phyloP scores from a whole-genome alignment of 164 flowering plant species.

The Liriodendron chinense region DNA sequence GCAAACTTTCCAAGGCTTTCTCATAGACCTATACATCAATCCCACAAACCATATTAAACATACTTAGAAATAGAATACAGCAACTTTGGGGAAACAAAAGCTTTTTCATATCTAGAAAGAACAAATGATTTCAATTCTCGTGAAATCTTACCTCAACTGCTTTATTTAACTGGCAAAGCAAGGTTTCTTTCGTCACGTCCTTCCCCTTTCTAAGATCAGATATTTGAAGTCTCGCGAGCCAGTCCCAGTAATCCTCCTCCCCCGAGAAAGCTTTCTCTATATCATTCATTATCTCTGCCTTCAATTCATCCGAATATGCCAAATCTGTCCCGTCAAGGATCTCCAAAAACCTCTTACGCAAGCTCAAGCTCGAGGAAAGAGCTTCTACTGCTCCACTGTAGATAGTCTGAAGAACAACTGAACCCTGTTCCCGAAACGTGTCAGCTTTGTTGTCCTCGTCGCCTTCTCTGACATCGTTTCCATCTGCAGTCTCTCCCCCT shows the following conservation, averaged over 20 bases:
- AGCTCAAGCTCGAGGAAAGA: conserved; percentile 59
- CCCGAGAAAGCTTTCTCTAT: conserved; percentile 78
- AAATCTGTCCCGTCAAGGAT: conserved; percentile 56
- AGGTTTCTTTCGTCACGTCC: conserved; percentile 16
- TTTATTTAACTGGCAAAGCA: conserved; percentile 31
- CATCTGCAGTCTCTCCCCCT: conserved; percentile 23
- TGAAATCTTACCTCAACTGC: conserved; percentile 53
- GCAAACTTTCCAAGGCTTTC: conserved; percentile 54
- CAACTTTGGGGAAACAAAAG: not conserved
- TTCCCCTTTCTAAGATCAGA: conserved; percentile 14
- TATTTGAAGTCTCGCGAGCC: conserved; percentile 71
- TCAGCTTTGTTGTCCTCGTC: conserved; percentile 40
- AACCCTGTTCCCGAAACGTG: conserved; percentile 54
- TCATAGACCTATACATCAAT: conserved; percentile 61
- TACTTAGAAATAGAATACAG: not conserved
- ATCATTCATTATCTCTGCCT: conserved; percentile 48
- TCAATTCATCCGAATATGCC: conserved; percentile 61
- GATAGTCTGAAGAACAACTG: conserved; percentile 47
- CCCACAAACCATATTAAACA: not conserved
- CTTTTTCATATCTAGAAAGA: not conserved
- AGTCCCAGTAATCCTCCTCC: conserved; percentile 87
- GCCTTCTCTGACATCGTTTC: conserved; percentile 23
- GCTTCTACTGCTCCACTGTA: no score
- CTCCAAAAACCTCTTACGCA: conserved; percentile 65
- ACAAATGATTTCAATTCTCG: not conserved